Base-by-base conservation (phyloP, 139 green algal genomes). In the Zygnema cylindricum region DNA sequence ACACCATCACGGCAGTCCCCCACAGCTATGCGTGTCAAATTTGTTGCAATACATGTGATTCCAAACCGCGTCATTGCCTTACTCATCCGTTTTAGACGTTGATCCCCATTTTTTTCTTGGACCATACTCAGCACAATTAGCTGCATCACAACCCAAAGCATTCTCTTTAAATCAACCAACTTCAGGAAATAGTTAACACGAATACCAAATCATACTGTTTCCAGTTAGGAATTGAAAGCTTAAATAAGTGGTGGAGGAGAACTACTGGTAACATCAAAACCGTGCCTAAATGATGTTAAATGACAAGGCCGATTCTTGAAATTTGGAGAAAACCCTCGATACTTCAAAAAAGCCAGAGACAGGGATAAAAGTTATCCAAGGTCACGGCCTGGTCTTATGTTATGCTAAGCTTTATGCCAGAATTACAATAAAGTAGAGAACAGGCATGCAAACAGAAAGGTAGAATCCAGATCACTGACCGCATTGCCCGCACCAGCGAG, bases 1-100 rank as follows among this genome's bases (percentile, higher is more conserved):
- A 91, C 57, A 43, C 86, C 77, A 49, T 91, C 86, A 16, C 77
- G 55, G 86, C 23, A 55, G 69, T 91, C 86, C 25, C 40, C 86
- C 21, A 91, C 82, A 16, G 78, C 85, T 11, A 90, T 90, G 22
- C 40, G n/a, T 23, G 81, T 43, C 81, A 87, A n/a, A 69, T 87
- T 63, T 21, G 43, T 86, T 7, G 41, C 16, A 41, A 87, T 41
- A 7, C 33, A 69, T 38, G 38, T 41, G 21, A 87, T 87, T 22
- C 55, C 33, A 69, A 78, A 87, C 3, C 83, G 69, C 39, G 83
- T 89, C 69, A 73, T 49, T n/a, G 83, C 40, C 3, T 69, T 40
- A 33, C 32, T 76, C n/a, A 88, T 39, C 2, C 71, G 35, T 76
- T 88, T 89, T 3, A 85, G 69, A n/a, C 83, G 83, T 69, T 87